Conservation (phyloP, 345 rosid species). For the Salix udensis region DNA sequence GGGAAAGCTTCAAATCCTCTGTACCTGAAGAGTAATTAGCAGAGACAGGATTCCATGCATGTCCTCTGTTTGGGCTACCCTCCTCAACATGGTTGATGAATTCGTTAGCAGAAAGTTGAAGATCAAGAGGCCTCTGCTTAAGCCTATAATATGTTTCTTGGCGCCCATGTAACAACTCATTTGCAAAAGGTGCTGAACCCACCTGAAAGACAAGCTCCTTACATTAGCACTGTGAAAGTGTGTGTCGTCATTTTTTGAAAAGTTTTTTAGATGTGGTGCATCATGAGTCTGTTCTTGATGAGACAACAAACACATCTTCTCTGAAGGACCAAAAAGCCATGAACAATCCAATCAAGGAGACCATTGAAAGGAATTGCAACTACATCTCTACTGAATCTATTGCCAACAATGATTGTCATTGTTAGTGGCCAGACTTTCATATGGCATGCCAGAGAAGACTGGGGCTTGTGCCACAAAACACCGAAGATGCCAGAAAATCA, state of each 20-base stretch:
- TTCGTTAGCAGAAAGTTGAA: constrained; percentile 35
- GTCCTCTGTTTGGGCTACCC: constrained; percentile 16
- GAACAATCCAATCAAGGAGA: background rate
- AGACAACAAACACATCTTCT: background rate
- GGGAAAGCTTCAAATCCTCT: constrained; percentile 41
- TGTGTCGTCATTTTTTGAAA: background rate
- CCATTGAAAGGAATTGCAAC: background rate
- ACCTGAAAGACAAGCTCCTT: constrained; percentile 31
- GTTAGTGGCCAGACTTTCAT: background rate
- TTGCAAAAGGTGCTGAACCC: background rate
- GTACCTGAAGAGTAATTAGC: constrained; percentile 7
- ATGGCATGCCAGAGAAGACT: background rate
- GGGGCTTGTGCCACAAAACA: background rate
- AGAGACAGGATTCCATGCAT: constrained; percentile 1
- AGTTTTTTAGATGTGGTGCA: background rate
- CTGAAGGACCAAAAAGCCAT: background rate
- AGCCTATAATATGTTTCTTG: constrained; percentile 9
- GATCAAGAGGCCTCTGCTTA: constrained; percentile 23
- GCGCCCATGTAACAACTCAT: constrained; percentile 10
- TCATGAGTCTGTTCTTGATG: background rate
- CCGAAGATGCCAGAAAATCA: background rate
- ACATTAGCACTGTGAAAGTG: background rate
- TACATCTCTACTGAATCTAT: background rate
- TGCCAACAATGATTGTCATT: background rate
- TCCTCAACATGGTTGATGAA: constrained; percentile 18